Evolutionary conservation across 371 early-diverging fungal species (phyloP).

Genomic region (Chytridium lagenaria): DNA sequence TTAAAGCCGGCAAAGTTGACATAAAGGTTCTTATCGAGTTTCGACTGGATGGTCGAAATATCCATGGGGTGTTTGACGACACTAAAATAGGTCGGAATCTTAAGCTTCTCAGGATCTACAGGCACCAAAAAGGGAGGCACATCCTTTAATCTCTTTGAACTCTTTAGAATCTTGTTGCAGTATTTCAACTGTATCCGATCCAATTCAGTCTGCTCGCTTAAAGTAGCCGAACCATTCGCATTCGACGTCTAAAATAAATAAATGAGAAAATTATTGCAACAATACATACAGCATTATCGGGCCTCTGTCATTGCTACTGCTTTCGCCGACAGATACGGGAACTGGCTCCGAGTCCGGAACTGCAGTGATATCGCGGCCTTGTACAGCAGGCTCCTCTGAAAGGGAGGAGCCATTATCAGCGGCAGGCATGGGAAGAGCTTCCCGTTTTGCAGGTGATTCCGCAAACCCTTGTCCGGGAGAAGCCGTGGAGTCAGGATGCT

Average conservation of each 20-base stretch:
- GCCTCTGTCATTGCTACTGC: not conserved
- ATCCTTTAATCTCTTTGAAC: slow-evolving; percentile 75
- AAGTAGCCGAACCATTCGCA: not conserved
- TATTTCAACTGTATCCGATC: slow-evolving; percentile 76
- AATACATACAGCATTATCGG: not conserved
- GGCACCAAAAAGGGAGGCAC: slow-evolving; percentile 88
- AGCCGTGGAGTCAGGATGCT: not conserved
- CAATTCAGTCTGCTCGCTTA: slow-evolving; percentile 25
- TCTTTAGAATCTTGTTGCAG: slow-evolving; percentile 74
- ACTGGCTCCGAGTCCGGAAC: slow-evolving; percentile 15
- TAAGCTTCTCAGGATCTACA: slow-evolving; percentile 90
- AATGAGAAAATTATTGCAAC: not conserved
- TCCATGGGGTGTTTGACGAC: slow-evolving; percentile 98
- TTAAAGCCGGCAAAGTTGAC: slow-evolving; percentile 70
- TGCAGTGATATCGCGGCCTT: slow-evolving; percentile 10
- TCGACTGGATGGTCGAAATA: slow-evolving; percentile 88
- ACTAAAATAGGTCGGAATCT: slow-evolving; percentile 93
- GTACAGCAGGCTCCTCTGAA: slow-evolving; percentile 15
- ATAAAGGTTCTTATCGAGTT: slow-evolving; percentile 69
- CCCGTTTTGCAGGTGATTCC: slow-evolving; percentile 8
- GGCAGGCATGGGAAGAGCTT: slow-evolving; percentile 5
- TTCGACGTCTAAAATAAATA: not conserved
- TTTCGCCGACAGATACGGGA: slow-evolving; percentile 3
- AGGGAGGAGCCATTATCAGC: slow-evolving; percentile 11
- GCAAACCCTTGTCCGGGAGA: not conserved